These are phyloP conservation scores for Metschnikowia arizonensis DNA, from an alignment of 805 yeast species.

Conservation along the genomic window DNA sequence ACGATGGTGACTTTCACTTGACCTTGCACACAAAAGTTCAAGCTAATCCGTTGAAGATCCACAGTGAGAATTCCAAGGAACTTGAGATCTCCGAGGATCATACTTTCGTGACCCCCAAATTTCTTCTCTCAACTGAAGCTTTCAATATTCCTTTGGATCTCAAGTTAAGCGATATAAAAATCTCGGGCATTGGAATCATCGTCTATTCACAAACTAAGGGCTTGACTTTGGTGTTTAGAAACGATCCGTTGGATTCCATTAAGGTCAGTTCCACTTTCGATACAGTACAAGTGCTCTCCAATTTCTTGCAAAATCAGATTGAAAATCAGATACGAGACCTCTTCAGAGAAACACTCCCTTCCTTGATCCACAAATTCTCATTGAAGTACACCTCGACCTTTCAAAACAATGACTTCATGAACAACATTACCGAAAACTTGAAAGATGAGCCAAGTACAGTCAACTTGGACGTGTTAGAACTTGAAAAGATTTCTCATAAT, in stretches of 20 bases:
- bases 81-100: slow-evolving; percentile 28
- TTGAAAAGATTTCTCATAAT: slow-evolving; percentile 43
- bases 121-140: slow-evolving; percentile 60
- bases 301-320: slow-evolving; percentile 75
- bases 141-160: slow-evolving; percentile 77
- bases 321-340: slow-evolving; percentile 75
- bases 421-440: slow-evolving; percentile 20
- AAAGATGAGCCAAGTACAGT: slow-evolving; percentile 8
- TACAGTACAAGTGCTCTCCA: slow-evolving; percentile 77
- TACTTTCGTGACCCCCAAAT: slow-evolving; percentile 61
- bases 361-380: slow-evolving; percentile 70
- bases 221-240: slow-evolving; percentile 78
- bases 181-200: slow-evolving; percentile 78
- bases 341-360: slow-evolving; percentile 80
- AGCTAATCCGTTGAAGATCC: slow-evolving; percentile 77
- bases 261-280: slow-evolving; percentile 85
- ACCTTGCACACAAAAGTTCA: slow-evolving; percentile 76
- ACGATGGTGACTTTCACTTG: slow-evolving; percentile 70
- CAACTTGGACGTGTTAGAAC: slow-evolving; percentile 13
- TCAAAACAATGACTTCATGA: slow-evolving; percentile 19
- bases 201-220: slow-evolving; percentile 82
- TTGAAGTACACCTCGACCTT: slow-evolving; percentile 44
- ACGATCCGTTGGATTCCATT: slow-evolving; percentile 82
- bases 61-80: slow-evolving; percentile 42
- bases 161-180: slow-evolving; percentile 63